Base-by-base conservation (phyloP, 1,284 basidiomycete genomes). In the Ceratobasidium sp. region DNA sequence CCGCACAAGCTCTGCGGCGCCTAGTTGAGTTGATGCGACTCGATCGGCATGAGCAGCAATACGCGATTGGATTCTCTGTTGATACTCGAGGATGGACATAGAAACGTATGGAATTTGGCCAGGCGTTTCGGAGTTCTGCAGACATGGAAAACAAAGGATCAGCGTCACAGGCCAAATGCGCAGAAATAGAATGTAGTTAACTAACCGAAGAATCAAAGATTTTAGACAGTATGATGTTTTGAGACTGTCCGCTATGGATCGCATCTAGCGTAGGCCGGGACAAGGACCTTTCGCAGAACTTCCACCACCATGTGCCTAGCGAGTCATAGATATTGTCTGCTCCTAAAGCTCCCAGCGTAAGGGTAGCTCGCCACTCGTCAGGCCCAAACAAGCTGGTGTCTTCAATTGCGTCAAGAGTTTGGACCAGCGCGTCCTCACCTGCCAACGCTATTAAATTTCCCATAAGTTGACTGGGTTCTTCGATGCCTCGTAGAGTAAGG, bases 21-120 rank as follows among this genome's bases (percentile, higher is more conserved):
- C 58, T 31, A 59, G 31, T 37, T 37, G 9, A 14, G 19, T 31
- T 16, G 27, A 7, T 2, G 27, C 58, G 2, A 59, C 58, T 9
- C 58, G 58, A 34, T 34, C n/a, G 31, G 58, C 58, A 27, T 59
- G 58, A n/a, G 14, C 27, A 16, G 19, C 34, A 31, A 59, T 39
- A 8, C 58, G 58, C 19, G 8, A n/a, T 27, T 34, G 58, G 29
- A 59, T 27, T 13, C 29, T 9, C 24, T 19, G 7, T 34, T 59
- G 58, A 37, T 27, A 39, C 24, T 59, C 27, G 34, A 34, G 11
- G 31, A 59, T 22, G 8, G 58, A 14, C 19, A 19, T 46, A 19
- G 43, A 9, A 46, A 46, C 43, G 34, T 34, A 34, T 34, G 34
- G 34, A 8, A 34, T 34, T 34, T 34, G 34, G 34, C 43, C 43